Percentiles rank a stretch among this genome's conserved stretches.
phyloP scores from a whole-genome alignment of 495 filamentous ascomycete species.

The Aspergillus cristatus region DNA sequence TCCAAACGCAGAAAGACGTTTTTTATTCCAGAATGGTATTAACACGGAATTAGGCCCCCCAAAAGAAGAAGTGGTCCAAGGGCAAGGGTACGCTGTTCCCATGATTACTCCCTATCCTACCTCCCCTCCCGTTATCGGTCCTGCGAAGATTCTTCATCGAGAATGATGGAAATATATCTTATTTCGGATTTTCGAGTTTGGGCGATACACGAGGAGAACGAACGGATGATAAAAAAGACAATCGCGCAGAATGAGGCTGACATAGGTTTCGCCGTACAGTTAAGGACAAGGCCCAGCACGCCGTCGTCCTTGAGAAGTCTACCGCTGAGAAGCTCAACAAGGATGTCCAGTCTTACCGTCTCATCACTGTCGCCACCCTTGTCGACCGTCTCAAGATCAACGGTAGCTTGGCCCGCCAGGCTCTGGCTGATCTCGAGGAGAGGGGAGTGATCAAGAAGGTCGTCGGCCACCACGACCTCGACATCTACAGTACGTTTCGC shows the following conservation, averaged over 20 bases:
- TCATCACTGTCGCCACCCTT: constrained; percentile 96
- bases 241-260: constrained; percentile 14
- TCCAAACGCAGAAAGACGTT: background rate
- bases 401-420: constrained; percentile 84
- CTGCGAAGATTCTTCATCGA: constrained; percentile 3
- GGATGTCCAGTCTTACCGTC: constrained; percentile 99
- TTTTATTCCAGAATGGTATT: constrained; percentile 13
- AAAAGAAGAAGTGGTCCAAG: constrained; percentile 99
- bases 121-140: constrained; percentile 9
- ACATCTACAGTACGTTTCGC: constrained; percentile 80
- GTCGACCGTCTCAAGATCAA: constrained; percentile 99
- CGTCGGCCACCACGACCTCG: constrained; percentile 91
- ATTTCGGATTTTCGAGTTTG: constrained; percentile 10
- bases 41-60: constrained; percentile 52
- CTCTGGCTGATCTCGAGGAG: constrained; percentile 90
- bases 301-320: constrained; percentile 63
- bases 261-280: constrained; percentile 46
- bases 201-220: constrained; percentile 6
- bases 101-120: background rate
- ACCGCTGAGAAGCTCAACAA: constrained; percentile 71
- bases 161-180: constrained; percentile 1
- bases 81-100: constrained; percentile 70
- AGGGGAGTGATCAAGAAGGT: constrained; percentile 98
- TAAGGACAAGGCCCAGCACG: constrained; percentile 99
- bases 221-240: constrained; percentile 1